Conservation (phyloP, 2,329 filamentous ascomycete genomes). For the Epichloe baconii region DNA sequence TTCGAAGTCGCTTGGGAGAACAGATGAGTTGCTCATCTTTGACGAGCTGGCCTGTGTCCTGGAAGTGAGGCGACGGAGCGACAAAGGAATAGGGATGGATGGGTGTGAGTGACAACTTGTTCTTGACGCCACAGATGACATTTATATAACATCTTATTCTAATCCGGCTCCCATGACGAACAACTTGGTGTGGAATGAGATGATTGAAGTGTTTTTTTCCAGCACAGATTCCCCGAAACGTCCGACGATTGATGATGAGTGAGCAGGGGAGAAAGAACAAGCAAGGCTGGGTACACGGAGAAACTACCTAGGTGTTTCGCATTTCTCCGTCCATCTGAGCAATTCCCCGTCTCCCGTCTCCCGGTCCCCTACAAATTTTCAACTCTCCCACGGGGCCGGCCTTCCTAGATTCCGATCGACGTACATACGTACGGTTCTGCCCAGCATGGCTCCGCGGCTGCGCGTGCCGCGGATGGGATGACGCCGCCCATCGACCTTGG, state of each 20-base stretch:
- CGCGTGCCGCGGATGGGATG: slow-evolving; percentile 18
- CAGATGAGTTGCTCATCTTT: slow-evolving; percentile 6
- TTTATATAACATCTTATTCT: background rate
- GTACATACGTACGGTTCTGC: background rate
- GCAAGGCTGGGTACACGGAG: background rate
- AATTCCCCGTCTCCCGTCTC: no score
- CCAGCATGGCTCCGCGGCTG: slow-evolving; percentile 19
- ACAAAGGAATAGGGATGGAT: no score
- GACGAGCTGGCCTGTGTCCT: no score
- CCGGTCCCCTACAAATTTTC: background rate
- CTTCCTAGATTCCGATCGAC: background rate
- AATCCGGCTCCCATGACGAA: background rate
- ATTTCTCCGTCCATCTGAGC: background rate
- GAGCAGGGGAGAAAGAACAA: background rate
- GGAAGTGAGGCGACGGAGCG: background rate
- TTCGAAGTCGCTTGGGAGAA: slow-evolving; percentile 23
- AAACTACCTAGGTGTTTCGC: background rate
- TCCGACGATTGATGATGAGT: no score
- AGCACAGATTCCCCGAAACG: no score
- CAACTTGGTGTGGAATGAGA: no score
- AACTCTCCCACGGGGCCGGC: background rate
- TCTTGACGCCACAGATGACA: background rate
- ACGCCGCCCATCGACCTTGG: slow-evolving; percentile 19
- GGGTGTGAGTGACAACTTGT: no score
- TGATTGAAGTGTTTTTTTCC: no score